Evolutionary conservation across 1,139 yeast genomes (phyloP), one percentile per base, ranked within the genome.

Genomic region (Yarrowia galli): DNA sequence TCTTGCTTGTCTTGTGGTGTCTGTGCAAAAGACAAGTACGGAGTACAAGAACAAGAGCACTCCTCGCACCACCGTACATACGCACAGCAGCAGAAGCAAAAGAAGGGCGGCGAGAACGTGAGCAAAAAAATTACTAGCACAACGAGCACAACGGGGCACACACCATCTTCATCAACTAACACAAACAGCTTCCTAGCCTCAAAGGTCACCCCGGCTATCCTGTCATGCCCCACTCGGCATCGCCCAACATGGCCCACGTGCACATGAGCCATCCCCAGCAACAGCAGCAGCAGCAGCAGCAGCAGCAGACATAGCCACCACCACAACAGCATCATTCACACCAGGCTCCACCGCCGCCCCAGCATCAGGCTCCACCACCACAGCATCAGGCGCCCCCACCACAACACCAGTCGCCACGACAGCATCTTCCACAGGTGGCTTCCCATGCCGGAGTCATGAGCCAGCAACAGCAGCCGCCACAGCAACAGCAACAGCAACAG

Each of bases 181-280:
- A 35, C n/a, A n/a, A n/a, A 4, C 67, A 66, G 51, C 54, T 66
- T 22, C 53, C 49, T 36, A 36, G 65, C 38, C 38, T 56, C 58
- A 45, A 53, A 49, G 56, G 61, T 42, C 45, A 45, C n/a, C 60
- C 60, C 25, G 48, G 61, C 61, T 54, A 54, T 48, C 60, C 60
- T 20, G 46, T 54, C 46, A 54, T 54, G 61, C 61, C 61, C 18
- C 61, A 54, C n/a, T 40, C 46, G 61, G 61, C 48, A 3, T 54
- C 60, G 22, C 60, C 60, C 35, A 22, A 28, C 36, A 25, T 40
- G 15, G 40, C 40, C 60, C 45, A 38, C 48, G 43, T 22, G 18
- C 61, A 23, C 61, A 38, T 40, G 61, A 22, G 45, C 35, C 45
- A 23, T 12, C 32, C 35, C 4, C 53, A 48, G 36, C 53, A 48